Evolutionary conservation across 2,329 filamentous ascomycete species (phyloP), one percentile per base, ranked within the genome.

Genomic region (Fusarium sp.): DNA sequence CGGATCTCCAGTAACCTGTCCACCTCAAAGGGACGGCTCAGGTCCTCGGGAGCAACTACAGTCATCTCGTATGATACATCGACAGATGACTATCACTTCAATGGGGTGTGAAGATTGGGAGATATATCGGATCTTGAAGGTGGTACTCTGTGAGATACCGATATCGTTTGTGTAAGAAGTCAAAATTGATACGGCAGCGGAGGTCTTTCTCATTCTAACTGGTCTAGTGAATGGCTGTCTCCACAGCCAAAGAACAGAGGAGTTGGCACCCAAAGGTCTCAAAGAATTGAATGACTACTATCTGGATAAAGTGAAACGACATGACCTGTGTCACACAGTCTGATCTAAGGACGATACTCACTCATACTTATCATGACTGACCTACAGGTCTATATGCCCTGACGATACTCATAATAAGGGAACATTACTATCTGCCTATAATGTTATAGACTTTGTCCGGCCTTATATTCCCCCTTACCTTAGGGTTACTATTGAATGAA

Each of bases 1-100:
- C 90, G 88, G 15, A 92, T 81, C 76, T 92, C 87, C 25, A 89
- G 79, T 14, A 92, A 82, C 4, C 80, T 85, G 67, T 91, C 89
- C 27, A 78, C 81, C 50, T 83, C 83, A 32, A 87, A 85, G 5
- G 50, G 50, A 25, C 30, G 30, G n/a, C 30, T 35, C 15, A 33
- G 30, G 5, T 56, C 50, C 20, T 33, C n/a, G 5, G n/a, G 6
- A 7, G 30, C 27, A 56, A 35, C 12, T 35, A 22, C 1, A 15
- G 50, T 14, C 30, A 56, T 32, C 14, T 54, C n/a, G 17, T 32
- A 32, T 45, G 20, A 9, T 45, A 25, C 20, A 3, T 15, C 40
- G 11, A 4, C 12, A 7, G 20, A 45, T 45, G 6, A 45, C 40
- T 25, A 4, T 15, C 40, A 25, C 38, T 43, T 43, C 3, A 37